Evolutionary conservation across 495 filamentous ascomycete species (phyloP).

Genomic region (Daldinia decipiens): DNA sequence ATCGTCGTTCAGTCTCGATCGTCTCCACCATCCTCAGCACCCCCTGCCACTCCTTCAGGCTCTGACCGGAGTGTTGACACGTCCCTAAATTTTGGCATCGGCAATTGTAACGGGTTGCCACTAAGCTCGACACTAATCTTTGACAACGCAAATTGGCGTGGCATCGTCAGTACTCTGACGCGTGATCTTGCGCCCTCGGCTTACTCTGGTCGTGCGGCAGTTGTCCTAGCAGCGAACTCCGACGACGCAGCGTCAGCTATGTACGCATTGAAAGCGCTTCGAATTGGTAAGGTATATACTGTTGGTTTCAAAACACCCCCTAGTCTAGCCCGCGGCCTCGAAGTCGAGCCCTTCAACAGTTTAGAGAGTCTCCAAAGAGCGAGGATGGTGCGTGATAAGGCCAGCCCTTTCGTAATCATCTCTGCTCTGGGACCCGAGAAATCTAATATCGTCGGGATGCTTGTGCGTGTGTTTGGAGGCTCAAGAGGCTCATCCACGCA

Average conservation of each 20-base stretch:
- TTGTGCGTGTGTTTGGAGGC: constrained; percentile 72
- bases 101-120: constrained; percentile 45
- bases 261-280: constrained; percentile 79
- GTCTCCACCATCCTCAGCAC: constrained; percentile 48
- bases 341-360: constrained; percentile 77
- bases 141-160: constrained; percentile 85
- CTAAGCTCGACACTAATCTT: constrained; percentile 66
- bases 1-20: constrained; percentile 67
- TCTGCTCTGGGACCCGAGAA: constrained; percentile 81
- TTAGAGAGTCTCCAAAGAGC: constrained; percentile 81
- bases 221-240: constrained; percentile 73
- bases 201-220: constrained; percentile 76
- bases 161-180: constrained; percentile 80
- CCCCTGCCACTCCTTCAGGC: constrained; percentile 53
- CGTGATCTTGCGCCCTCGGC: constrained; percentile 84
- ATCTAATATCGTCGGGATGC: constrained; percentile 79
- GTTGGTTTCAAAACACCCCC: constrained; percentile 80
- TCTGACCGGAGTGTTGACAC: constrained; percentile 44
- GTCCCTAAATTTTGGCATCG: constrained; percentile 10
- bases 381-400: constrained; percentile 54
- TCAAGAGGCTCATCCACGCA: constrained; percentile 59
- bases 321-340: constrained; percentile 67
- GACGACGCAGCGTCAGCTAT: constrained; percentile 79
- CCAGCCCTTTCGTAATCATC: constrained; percentile 81
- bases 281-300: constrained; percentile 80